Base-by-base conservation (phyloP, 2,329 filamentous ascomycete genomes). In the Xylaria sp. region DNA sequence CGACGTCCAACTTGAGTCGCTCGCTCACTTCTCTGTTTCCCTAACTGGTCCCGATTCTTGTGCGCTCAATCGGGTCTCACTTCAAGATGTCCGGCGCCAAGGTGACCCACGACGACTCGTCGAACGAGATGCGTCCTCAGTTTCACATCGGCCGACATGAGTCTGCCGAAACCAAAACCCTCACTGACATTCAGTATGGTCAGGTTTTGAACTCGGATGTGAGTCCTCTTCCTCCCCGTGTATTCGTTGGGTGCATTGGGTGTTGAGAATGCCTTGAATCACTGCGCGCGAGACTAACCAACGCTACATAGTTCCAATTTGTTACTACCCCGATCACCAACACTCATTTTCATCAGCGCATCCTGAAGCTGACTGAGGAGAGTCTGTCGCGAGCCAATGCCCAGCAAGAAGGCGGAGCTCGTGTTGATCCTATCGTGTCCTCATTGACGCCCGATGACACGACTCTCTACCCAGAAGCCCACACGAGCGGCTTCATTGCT, bases 371-470 rank as follows among this genome's bases (percentile, higher is more conserved):
- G 35, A 77, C 90, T 37, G 79, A 82, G 49, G 73, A 77, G 50
- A 84, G 89, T 69, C 73, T 83, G 9, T 70, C 77, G 3, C 70
- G 76, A 11, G 69, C 83, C 18, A 75, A 80, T 52, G 72, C 76
- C 46, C 79, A 76, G 63, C 76, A 70, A 30, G 68, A 72, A 8
- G 80, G 78, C 44, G 78, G 75, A 46, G 78, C 76, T 23, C 75
- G 79, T 55, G 79, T 81, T 49, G 81, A 81, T 63, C 85, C 83
- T 13, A 83, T 84, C 54, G 79, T 86, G 35, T 82, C 82, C 9
- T 86, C 92, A 48, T 77, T 99, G 65, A 90, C 87, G 0, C 88
- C 91, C 9, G 83, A 89, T 62, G 92, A 97, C 71, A 92, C 91
- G 0, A 84, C 82, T 18, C 77, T 94, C 57, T 85, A 85, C 53